Base-by-base conservation (phyloP, 208 protist species). In the Balamuthia mandrillaris region DNA sequence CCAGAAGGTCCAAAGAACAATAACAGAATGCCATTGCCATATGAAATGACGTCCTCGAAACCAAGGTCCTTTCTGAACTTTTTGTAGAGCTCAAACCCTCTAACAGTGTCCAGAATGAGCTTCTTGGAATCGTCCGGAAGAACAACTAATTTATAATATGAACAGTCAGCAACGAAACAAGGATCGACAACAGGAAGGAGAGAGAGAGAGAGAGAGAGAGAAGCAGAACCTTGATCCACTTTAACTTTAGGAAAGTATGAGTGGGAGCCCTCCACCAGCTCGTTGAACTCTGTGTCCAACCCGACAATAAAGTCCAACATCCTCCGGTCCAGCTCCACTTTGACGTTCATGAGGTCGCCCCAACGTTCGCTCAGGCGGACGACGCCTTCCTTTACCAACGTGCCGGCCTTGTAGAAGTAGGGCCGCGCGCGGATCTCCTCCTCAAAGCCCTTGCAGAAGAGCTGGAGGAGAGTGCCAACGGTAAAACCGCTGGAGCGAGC, bases 231-330 rank as follows among this genome's bases (percentile, higher is more conserved):
- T n/a, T n/a, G n/a, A n/a, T n/a, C n/a, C n/a, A n/a, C n/a, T n/a
- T n/a, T n/a, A n/a, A n/a, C n/a, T n/a, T n/a, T n/a, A n/a, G n/a
- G n/a, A n/a, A n/a, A n/a, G n/a, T n/a, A n/a, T n/a, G n/a, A n/a
- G n/a, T n/a, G n/a, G n/a, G n/a, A n/a, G n/a, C n/a, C n/a, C n/a
- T n/a, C n/a, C 10, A 91, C 54, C 18, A 91, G 35, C 65, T 91
- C 86, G 31, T 41, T 63, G n/a, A 90, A 61, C 47, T 90, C 87
- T 31, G 68, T 91, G 54, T 89, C 88, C 10, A 89, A 77, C 6
- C 88, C 88, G 24, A 91, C 56, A 21, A 91, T 70, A 72, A 86
- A 89, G 61, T 91, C 88, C 1, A 89, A 58, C 88, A 91, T 61
- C 31, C 86, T 77, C 12, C 82, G 52, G 68, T 91, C 88, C 12